These are phyloP conservation scores for Crataegus laevigata DNA, from an alignment of 306 rosid species.

Conservation along the genomic window DNA sequence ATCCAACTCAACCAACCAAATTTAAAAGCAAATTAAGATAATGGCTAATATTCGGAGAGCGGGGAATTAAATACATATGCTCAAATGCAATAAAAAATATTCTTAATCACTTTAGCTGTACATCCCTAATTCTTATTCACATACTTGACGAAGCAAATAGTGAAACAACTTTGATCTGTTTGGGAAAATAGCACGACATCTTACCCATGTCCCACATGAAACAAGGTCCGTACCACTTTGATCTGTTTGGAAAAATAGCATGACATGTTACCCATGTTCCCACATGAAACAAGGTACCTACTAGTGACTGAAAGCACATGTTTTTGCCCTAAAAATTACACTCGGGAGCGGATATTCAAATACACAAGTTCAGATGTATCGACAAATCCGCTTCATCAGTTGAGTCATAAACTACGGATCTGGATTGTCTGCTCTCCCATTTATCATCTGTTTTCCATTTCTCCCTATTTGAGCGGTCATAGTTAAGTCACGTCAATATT, in stretches of 20 bases:
- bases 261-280: conserved; percentile 10
- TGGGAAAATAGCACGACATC: conserved; percentile 1
- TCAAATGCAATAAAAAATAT: background rate
- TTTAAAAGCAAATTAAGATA: background rate
- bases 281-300: conserved; percentile 14
- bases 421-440: too few relatives aligned
- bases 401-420: too few relatives aligned
- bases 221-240: background rate
- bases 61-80: background rate
- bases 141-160: background rate
- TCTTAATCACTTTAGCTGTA: background rate
- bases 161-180: background rate
- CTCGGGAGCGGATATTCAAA: background rate
- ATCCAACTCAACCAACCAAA: background rate
- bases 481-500: too few relatives aligned
- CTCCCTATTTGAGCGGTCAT: too few relatives aligned
- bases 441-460: too few relatives aligned
- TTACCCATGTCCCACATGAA: conserved; percentile 19
- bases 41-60: background rate
- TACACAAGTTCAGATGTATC: background rate
- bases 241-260: background rate
- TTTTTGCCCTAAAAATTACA: background rate
- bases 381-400: background rate
- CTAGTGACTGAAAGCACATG: conserved; percentile 16
- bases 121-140: background rate